Conservation (phyloP, 2,329 filamentous ascomycete genomes). For the Sarocladium oryzae region DNA sequence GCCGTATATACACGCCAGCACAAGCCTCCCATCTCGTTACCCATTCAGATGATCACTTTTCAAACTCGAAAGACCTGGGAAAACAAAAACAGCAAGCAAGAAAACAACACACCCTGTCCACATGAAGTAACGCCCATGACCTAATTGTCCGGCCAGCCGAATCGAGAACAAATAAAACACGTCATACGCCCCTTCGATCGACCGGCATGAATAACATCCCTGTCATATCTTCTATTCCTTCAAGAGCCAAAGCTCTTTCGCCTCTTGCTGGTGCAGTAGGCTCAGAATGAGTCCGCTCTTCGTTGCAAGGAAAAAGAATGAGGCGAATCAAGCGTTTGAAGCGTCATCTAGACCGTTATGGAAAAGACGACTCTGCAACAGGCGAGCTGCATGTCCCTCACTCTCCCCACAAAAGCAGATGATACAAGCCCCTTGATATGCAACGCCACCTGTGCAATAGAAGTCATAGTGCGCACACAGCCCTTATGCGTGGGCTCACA, state of each 20-base stretch:
- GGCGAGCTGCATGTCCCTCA: background rate
- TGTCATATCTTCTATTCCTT: background rate
- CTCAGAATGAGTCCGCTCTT: no score
- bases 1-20: conserved; percentile 6
- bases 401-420: background rate
- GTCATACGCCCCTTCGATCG: background rate
- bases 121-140: conserved; percentile 2
- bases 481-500: background rate
- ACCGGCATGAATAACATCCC: background rate
- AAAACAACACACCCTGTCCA: background rate
- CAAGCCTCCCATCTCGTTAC: background rate
- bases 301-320: no score
- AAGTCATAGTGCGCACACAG: background rate
- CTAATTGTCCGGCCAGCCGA: background rate
- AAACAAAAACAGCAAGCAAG: background rate
- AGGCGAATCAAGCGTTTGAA: no score
- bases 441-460: conserved; percentile 7
- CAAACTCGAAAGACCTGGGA: background rate
- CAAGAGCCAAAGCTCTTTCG: no score
- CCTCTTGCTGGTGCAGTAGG: no score
- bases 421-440: conserved; percentile 2
- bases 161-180: background rate
- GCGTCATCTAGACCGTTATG: background rate
- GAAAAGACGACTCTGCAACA: background rate
- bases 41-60: conserved; percentile 3